phyloP scores from a whole-genome alignment of 176 grass and related monocot species.

The Phoenix dactylifera region DNA sequence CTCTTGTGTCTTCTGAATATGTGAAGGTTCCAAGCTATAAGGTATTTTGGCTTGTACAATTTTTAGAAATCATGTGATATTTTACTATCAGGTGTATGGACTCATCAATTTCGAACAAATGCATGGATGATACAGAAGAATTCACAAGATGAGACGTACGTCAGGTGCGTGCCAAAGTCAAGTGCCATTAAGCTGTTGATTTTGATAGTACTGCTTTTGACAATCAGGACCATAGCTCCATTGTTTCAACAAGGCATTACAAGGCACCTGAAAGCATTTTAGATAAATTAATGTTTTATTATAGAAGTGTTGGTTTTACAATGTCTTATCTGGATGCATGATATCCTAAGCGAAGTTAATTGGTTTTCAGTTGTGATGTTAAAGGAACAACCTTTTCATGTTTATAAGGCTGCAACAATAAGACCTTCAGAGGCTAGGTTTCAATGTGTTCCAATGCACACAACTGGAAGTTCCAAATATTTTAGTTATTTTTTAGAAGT shows the following conservation, averaged over 20 bases:
- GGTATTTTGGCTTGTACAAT: conserved; percentile 41
- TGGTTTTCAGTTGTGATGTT: no score
- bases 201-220: conserved; percentile 94
- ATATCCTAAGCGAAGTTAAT: conserved; percentile 18
- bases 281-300: conserved; percentile 54
- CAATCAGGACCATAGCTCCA: conserved; percentile 59
- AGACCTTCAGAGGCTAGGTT: no score
- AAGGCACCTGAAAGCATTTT: conserved; percentile 97
- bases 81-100: conserved; percentile 24
- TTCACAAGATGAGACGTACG: conserved; percentile 57
- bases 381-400: no score
- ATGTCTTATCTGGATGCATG: conserved; percentile 44
- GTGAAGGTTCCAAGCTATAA: conserved; percentile 72
- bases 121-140: conserved; percentile 73
- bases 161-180: conserved; percentile 93
- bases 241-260: conserved; percentile 99
- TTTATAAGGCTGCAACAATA: no score
- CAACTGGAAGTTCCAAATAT: no score
- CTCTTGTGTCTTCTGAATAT: conserved; percentile 73
- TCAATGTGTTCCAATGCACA: no score
- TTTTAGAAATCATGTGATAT: conserved; percentile 29
- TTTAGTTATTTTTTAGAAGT: no score
- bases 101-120: conserved; percentile 40
- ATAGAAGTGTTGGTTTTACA: conserved; percentile 33
- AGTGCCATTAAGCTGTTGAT: conserved; percentile 98